These are phyloP conservation scores for Tylopilus sp. DNA, from an alignment of 1,284 basidiomycete species.

Conservation along the genomic window DNA sequence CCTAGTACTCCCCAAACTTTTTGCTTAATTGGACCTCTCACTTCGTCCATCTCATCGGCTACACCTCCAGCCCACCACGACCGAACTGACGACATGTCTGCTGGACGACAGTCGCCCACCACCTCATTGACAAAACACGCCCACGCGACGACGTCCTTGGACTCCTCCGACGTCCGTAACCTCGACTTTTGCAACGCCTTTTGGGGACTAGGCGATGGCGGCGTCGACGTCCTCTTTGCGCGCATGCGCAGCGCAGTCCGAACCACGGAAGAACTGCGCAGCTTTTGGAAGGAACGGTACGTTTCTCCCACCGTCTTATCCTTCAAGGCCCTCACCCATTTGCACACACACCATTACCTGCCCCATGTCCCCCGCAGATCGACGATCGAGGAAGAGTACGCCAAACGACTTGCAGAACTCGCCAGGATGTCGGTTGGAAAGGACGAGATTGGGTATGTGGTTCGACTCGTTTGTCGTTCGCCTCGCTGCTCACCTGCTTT, in stretches of 20 bases:
- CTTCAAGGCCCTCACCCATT: too few relatives aligned
- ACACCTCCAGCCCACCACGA: too few relatives aligned
- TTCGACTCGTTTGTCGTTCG: neutral
- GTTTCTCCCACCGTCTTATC: constrained; percentile 17
- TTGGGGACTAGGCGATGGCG: constrained; percentile 84
- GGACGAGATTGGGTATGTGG: constrained; percentile 84
- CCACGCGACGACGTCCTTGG: constrained; percentile 45
- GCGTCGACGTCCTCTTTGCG: constrained; percentile 86
- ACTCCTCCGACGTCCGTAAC: constrained; percentile 34
- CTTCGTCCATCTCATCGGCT: too few relatives aligned
- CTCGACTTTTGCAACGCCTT: constrained; percentile 96
- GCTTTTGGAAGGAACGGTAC: constrained; percentile 88
- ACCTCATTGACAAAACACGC: constrained; percentile 68
- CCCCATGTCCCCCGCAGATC: constrained; percentile 46
- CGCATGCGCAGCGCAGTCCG: constrained; percentile 81
- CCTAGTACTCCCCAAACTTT: too few relatives aligned
- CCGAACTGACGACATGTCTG: constrained; percentile 40
- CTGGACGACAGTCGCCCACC: constrained; percentile 67
- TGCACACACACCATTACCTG: neutral
- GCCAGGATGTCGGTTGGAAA: constrained; percentile 73
- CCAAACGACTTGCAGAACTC: constrained; percentile 80
- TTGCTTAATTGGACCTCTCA: too few relatives aligned
- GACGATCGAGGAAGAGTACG: constrained; percentile 91
- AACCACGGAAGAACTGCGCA: constrained; percentile 83
- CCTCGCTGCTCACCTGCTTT: too few relatives aligned